Base-by-base conservation (phyloP, 1,139 yeast species). In the Nematodospora anomalae region DNA sequence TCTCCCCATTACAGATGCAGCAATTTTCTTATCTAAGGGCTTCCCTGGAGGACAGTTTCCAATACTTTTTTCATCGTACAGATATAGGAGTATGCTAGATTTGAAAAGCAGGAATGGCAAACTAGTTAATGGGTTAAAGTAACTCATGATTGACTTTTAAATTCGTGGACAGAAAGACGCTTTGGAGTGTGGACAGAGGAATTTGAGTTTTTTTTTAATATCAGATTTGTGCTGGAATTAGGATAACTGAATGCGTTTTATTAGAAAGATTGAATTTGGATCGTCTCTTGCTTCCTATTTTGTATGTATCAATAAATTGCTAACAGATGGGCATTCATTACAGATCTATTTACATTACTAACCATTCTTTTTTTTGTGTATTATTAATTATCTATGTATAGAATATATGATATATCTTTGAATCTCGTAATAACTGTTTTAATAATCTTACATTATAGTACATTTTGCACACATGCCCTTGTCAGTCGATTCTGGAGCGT, bases 391-490 rank as follows among this genome's bases (percentile, higher is more conserved):
- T 36, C 32, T 32, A 32, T 20, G 26, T 28, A 6, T 22, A 23
- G 22, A 30, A 18, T 18, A 18, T 18, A 18, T 18, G 8, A 18
- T 18, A 18, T 18, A 18, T 8, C 7, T 18, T 18, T 8, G 21
- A 21, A 20, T 21, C 23, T 18, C 21, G 21, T 6, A 18, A 18
- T 18, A 18, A 18, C 6, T 6, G 8, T 18, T 18, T 18, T 30
- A 30, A 26, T 10, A 10, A 26, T 13, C 30, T 38, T 56, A 60
- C 58, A 59, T 57, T 40, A 60, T 51, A 21, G 41, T 48, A 53
- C 66, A 61, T 44, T 58, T 59, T 24, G 54, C 45, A 40, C 66
- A 59, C 14, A 51, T 43, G 10, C 60, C 50, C 38, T 56, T 52
- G 16, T 51, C 53, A 8, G 51, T 40, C 7, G 60, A 50, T 30